Percentiles rank a stretch among this genome's conserved stretches.
phyloP scores from a whole-genome alignment of 345 rosid genomes.

The Pistacia integerrima region DNA sequence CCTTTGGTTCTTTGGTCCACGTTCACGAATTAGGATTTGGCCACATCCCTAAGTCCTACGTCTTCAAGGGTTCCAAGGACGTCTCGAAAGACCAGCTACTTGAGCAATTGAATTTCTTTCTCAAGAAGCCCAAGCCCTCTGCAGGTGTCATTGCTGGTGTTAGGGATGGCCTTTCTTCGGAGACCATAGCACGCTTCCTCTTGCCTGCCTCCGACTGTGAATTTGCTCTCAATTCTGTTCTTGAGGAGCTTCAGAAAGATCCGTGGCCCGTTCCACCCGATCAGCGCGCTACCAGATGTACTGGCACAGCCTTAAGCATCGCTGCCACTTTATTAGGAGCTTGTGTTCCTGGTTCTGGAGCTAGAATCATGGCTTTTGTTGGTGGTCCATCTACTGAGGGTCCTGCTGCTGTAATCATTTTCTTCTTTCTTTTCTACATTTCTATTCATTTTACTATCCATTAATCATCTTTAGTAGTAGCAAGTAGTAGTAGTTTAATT shows the following conservation, averaged over 20 bases:
- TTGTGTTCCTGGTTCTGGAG: conserved; percentile 95
- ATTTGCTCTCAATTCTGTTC: conserved; percentile 76
- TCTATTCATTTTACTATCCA: not conserved
- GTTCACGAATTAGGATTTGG: conserved; percentile 88
- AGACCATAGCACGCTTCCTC: conserved; percentile 85
- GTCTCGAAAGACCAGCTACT: conserved; percentile 78
- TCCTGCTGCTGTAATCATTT: conserved; percentile 72
- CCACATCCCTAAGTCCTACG: conserved; percentile 71
- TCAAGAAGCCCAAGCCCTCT: conserved; percentile 74
- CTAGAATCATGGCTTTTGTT: conserved; percentile 88
- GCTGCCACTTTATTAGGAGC: conserved; percentile 89
- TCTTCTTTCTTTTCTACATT: not conserved
- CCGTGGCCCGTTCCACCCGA: conserved; percentile 77
- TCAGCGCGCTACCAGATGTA: conserved; percentile 84
- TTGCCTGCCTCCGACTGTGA: conserved; percentile 85
- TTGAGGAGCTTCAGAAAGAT: conserved; percentile 87
- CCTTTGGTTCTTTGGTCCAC: conserved; percentile 74
- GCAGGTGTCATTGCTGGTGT: conserved; percentile 89
- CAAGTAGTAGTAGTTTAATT: not conserved
- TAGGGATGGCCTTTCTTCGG: conserved; percentile 84
- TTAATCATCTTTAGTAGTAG: not conserved
- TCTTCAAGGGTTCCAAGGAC: conserved; percentile 81
- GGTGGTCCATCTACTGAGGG: conserved; percentile 97
- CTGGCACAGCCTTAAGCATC: conserved; percentile 84
- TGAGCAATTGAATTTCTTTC: conserved; percentile 78